A percentile compares a stretch with the other conserved stretches of the same genome.
phyloP scores from a whole-genome alignment of 805 yeast species.

The Cyberlindnera xylosilytica region DNA sequence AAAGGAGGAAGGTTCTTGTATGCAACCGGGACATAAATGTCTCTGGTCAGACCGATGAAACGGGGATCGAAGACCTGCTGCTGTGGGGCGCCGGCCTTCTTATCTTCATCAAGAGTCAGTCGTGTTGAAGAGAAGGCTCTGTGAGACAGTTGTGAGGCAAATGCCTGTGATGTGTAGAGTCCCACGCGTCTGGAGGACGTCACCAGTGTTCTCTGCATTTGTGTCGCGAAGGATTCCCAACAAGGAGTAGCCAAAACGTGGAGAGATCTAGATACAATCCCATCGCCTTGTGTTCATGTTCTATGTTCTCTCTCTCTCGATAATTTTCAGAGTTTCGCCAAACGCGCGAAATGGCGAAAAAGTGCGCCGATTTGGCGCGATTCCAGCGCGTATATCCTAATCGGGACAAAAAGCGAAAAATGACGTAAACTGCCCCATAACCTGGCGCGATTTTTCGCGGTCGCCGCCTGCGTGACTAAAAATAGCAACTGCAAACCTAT shows the following conservation, averaged over 20 bases:
- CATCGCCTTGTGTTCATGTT: no score
- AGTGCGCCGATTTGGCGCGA: constrained; percentile 1
- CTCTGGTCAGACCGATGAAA: constrained; percentile 39
- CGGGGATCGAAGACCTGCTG: constrained; percentile 36
- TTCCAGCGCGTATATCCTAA: neutral
- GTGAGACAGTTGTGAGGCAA: neutral
- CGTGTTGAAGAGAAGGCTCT: constrained; percentile 9
- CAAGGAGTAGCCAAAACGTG: no score
- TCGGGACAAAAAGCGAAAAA: neutral
- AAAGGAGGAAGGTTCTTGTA: constrained; percentile 42
- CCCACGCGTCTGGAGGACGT: constrained; percentile 1
- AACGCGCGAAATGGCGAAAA: constrained; percentile 2
- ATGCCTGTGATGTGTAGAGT: neutral
- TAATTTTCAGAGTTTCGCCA: neutral
- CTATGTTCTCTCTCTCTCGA: neutral
- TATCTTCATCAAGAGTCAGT: constrained; percentile 5
- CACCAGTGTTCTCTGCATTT: constrained; percentile 2
- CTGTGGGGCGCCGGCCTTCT: constrained; percentile 14
- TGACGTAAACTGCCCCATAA: constrained; percentile 2
- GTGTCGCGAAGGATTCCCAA: no score
- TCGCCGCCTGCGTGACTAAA: constrained; percentile 1
- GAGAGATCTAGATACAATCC: no score
- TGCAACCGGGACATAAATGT: constrained; percentile 51
- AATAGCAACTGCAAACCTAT: constrained; percentile 5
- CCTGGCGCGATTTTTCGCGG: constrained; percentile 1